Percentiles rank a stretch among this genome's conserved stretches.
Evolutionary conservation across 495 filamentous ascomycete species (phyloP).

Genomic region (Podospora appendiculata): DNA sequence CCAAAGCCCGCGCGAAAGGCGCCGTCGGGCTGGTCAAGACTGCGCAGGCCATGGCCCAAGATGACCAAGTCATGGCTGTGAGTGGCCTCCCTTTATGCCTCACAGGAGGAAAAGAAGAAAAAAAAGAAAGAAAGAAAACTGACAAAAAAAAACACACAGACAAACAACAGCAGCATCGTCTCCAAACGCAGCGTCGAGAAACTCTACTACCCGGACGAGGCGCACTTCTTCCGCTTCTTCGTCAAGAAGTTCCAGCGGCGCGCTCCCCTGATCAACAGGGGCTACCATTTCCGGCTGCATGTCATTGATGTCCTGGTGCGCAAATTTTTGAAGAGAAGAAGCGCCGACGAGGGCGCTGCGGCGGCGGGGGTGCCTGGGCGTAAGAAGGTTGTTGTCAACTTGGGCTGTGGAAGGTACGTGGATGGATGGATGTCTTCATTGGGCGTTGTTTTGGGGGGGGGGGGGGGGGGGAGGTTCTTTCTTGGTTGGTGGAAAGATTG

Average conservation of each 20-base stretch:
- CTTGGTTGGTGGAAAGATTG: neutral
- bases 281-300: constrained; percentile 80
- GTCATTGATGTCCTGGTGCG: constrained; percentile 67
- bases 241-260: constrained; percentile 75
- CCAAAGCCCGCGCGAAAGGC: neutral
- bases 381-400: constrained; percentile 67
- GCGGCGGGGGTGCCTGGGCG: constrained; percentile 29
- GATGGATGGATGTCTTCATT: too few species aligned
- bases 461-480: too few species aligned
- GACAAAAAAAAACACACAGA: constrained; percentile 37
- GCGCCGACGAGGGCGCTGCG: neutral
- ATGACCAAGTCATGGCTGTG: constrained; percentile 67
- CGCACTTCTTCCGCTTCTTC: constrained; percentile 80
- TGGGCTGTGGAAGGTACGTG: constrained; percentile 85
- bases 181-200: constrained; percentile 85
- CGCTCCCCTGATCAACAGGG: constrained; percentile 78
- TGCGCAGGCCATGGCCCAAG: constrained; percentile 26
- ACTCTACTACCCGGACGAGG: constrained; percentile 64
- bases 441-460: too few species aligned
- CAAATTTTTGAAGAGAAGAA: constrained; percentile 52
- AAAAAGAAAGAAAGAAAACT: too few species aligned
- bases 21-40: neutral
- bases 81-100: constrained; percentile 15
- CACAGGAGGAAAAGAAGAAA: too few species aligned
- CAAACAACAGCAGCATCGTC: constrained; percentile 83